A percentile compares a stretch with the other conserved stretches of the same genome.
phyloP scores from a whole-genome alignment of 2,329 filamentous ascomycete species.

The Tolypocladium cylindrosporum region DNA sequence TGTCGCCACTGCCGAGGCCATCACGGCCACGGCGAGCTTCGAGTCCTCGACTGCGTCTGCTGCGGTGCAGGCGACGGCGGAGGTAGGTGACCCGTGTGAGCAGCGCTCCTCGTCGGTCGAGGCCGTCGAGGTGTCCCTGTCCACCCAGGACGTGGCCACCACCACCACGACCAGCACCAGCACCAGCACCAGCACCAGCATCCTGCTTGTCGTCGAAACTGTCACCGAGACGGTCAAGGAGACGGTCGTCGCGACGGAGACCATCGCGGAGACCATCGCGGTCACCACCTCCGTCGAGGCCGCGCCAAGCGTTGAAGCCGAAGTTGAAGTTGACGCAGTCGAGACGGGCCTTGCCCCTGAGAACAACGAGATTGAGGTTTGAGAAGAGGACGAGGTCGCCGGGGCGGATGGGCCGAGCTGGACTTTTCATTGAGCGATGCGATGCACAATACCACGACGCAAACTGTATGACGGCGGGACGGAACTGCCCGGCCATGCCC shows the following conservation, averaged over 20 bases:
- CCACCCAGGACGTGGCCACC: background rate
- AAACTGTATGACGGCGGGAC: background rate
- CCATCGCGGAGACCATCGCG: slow-evolving; percentile 1
- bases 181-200: slow-evolving; percentile 5
- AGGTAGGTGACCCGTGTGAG: slow-evolving; percentile 12
- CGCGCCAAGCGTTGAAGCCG: background rate
- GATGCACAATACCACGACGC: background rate
- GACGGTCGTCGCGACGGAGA: slow-evolving; percentile 19
- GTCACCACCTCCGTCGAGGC: background rate
- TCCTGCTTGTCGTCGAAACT: slow-evolving; percentile 5
- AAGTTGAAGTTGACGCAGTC: background rate
- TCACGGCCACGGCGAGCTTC: background rate
- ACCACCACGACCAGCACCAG: slow-evolving; percentile 1
- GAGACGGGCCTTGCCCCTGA: background rate
- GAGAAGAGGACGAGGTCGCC: background rate
- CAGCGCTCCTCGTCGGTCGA: slow-evolving; percentile 7
- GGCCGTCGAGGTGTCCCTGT: background rate
- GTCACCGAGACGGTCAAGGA: slow-evolving; percentile 22
- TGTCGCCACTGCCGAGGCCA: background rate
- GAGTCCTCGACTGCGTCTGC: background rate
- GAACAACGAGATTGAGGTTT: background rate
- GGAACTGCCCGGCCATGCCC: background rate
- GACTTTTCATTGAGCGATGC: background rate
- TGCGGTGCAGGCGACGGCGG: background rate
- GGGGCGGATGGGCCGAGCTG: background rate